phyloP scores from a whole-genome alignment of 352 stramenopile species.

The Globisporangium viniferum region DNA sequence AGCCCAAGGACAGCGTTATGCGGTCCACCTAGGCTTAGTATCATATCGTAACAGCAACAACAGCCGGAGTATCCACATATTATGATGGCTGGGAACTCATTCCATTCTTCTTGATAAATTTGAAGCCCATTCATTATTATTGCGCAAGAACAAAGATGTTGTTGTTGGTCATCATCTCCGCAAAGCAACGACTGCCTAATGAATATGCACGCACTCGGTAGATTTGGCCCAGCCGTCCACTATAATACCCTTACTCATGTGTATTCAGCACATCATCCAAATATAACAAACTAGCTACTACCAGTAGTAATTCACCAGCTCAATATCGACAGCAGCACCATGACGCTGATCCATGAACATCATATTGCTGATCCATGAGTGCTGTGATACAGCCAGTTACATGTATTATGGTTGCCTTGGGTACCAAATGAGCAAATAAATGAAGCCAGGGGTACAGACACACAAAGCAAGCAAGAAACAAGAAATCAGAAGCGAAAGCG shows the following conservation, averaged over 20 bases:
- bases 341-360: too few species aligned
- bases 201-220: background rate
- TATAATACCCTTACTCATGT: background rate
- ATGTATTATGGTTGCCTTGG: too few species aligned
- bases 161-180: background rate
- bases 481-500: background rate
- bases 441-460: background rate
- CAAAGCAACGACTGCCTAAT: background rate
- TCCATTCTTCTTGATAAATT: background rate
- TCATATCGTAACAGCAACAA: background rate
- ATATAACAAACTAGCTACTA: background rate
- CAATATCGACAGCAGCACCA: too few species aligned
- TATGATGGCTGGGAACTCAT: background rate
- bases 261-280: background rate
- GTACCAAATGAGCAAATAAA: too few species aligned
- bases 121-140: background rate
- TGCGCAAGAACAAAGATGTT: background rate
- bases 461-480: background rate
- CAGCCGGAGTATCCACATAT: background rate
- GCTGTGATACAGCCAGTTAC: too few species aligned
- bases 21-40: constrained; percentile 4
- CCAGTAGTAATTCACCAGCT: too few species aligned
- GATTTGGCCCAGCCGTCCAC: background rate
- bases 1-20: constrained; percentile 17
- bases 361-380: too few species aligned